phyloP scores from a whole-genome alignment of 2,329 filamentous ascomycete species.

The Talaromyces funiculosus region DNA sequence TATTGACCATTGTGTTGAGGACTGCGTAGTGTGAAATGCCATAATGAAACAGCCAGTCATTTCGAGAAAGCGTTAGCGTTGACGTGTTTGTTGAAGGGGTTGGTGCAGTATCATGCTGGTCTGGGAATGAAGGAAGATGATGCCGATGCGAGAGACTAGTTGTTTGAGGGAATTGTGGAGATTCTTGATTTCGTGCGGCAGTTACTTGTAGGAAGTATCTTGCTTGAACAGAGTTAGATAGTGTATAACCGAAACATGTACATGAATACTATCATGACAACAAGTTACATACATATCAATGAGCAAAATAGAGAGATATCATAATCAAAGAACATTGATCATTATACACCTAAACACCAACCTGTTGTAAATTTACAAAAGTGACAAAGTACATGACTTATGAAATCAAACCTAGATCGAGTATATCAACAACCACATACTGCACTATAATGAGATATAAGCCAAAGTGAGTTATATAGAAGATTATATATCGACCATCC shows the following conservation, averaged over 20 bases:
- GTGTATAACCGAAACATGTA: neutral
- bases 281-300: neutral
- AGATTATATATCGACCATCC: constrained; percentile 26
- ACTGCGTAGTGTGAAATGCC: neutral
- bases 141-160: neutral
- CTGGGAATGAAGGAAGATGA: neutral
- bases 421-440: neutral
- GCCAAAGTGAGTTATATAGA: neutral
- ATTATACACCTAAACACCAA: neutral
- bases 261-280: neutral
- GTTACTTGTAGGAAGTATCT: neutral
- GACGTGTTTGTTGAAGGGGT: neutral
- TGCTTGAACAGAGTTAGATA: neutral
- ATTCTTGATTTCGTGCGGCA: constrained; percentile 27
- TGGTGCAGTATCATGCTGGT: constrained; percentile 1
- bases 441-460: neutral
- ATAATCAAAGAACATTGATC: neutral
- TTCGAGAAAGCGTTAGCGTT: neutral
- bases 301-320: neutral
- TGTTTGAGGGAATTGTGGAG: constrained; percentile 19
- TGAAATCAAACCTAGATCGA: neutral
- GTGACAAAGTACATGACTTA: neutral
- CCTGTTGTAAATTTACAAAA: neutral
- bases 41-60: neutral
- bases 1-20: constrained; percentile 8